Conservation (phyloP, 192 early-diverging fungal species). For the Powellomyces hirtus region DNA sequence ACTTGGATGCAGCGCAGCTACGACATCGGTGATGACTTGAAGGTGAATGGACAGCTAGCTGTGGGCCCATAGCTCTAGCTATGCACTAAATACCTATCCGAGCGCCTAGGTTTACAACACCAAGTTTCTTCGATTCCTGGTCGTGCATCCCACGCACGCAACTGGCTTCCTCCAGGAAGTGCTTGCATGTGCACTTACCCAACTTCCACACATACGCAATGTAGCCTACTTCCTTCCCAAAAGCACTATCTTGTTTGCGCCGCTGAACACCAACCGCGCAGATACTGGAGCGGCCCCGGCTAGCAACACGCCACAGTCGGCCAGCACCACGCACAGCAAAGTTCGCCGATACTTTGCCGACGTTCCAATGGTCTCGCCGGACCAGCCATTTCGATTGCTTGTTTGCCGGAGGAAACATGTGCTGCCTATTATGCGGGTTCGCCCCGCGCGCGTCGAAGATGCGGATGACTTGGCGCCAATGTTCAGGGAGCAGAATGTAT, state of each 20-base stretch:
- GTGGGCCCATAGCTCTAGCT: too few species aligned
- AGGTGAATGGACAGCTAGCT: too few species aligned
- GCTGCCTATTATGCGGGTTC: conserved; percentile 37
- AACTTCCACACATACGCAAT: conserved; percentile 32
- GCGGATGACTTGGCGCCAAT: conserved; percentile 59
- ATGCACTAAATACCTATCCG: too few species aligned
- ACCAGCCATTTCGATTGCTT: conserved; percentile 31
- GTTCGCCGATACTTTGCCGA: conserved; percentile 39
- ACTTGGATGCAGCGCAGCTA: conserved; percentile 35
- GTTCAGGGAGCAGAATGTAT: conserved; percentile 46
- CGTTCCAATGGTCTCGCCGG: conserved; percentile 3
- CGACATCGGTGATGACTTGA: conserved; percentile 36
- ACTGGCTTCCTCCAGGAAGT: conserved; percentile 34
- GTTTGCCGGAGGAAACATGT: conserved; percentile 45
- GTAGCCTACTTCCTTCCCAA: conserved; percentile 51
- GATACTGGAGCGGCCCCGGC: conserved; percentile 10
- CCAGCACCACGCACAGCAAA: neutral
- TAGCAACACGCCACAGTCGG: conserved; percentile 13
- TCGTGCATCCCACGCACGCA: conserved; percentile 29
- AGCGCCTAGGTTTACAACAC: conserved; percentile 49
- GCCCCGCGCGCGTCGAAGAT: conserved; percentile 54
- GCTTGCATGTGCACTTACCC: conserved; percentile 26
- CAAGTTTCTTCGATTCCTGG: conserved; percentile 47
- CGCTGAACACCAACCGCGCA: conserved; percentile 21
- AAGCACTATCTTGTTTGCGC: conserved; percentile 39